A percentile compares a stretch with the other conserved stretches of the same genome.
phyloP scores from a whole-genome alignment of 148 eudicot species.

The Vaccinium vitisidaea region DNA sequence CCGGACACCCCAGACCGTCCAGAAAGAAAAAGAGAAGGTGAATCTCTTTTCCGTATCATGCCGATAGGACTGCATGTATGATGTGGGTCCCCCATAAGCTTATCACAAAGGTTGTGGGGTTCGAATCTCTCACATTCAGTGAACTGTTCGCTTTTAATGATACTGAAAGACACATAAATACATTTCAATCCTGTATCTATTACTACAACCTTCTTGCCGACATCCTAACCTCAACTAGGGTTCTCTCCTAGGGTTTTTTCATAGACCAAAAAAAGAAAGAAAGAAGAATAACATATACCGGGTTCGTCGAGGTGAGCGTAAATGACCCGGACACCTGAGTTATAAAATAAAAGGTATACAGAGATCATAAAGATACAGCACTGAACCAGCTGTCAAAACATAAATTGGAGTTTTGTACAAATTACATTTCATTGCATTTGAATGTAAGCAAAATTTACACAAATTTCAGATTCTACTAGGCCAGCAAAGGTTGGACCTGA shows the following conservation, averaged over 20 bases:
- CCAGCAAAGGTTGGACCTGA: background rate
- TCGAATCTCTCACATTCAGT: background rate
- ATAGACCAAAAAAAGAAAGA: background rate
- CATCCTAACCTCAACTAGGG: constrained; percentile 1
- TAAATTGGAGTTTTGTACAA: background rate
- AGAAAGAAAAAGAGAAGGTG: background rate
- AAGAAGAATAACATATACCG: no score
- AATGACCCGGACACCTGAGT: no score
- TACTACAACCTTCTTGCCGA: background rate
- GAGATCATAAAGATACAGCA: background rate
- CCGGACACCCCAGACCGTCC: no score
- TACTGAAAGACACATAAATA: background rate
- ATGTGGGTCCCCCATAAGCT: background rate
- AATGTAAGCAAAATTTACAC: background rate
- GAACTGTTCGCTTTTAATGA: background rate
- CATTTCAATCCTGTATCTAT: background rate
- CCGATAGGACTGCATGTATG: background rate
- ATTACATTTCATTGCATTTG: background rate
- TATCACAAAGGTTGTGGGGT: background rate
- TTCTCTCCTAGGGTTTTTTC: background rate
- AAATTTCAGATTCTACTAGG: background rate
- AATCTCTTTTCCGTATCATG: background rate
- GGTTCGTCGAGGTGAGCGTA: no score
- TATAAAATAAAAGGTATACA: background rate
- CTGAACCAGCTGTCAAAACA: background rate